These are phyloP conservation scores for Tricholoma furcatifolium DNA, from an alignment of 768 basidiomycete species.

Conservation along the genomic window DNA sequence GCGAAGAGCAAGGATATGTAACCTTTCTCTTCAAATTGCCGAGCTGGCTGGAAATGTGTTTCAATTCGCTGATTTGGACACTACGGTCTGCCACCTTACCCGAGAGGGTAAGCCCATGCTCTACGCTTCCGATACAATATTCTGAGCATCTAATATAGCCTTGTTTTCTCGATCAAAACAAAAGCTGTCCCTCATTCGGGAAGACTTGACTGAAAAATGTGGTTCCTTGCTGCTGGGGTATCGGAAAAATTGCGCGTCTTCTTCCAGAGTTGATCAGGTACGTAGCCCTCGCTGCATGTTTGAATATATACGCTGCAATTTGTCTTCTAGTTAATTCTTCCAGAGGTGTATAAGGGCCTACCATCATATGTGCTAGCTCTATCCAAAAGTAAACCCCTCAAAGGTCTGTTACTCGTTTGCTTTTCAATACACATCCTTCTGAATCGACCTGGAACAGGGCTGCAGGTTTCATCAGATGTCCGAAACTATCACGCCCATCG, in stretches of 20 bases:
- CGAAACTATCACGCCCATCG: constrained; percentile 83
- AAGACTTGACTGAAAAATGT: constrained; percentile 82
- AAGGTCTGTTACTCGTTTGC: constrained; percentile 53
- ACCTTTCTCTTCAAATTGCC: constrained; percentile 80
- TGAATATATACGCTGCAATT: background rate
- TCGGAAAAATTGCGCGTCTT: constrained; percentile 82
- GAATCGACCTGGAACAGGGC: constrained; percentile 43
- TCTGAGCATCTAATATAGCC: constrained; percentile 41
- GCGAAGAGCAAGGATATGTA: constrained; percentile 81
- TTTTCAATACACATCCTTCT: background rate
- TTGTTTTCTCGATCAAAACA: constrained; percentile 60
- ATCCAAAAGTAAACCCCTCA: constrained; percentile 89
- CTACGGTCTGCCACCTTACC: constrained; percentile 67
- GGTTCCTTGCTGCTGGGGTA: constrained; percentile 83
- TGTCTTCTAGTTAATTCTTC: constrained; percentile 76
- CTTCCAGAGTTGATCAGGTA: constrained; percentile 79
- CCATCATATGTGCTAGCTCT: constrained; percentile 81
- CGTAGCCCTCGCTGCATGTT: constrained; percentile 12
- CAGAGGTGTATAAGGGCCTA: constrained; percentile 87
- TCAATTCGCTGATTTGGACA: constrained; percentile 87
- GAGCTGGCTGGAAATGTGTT: constrained; percentile 90
- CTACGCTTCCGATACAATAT: too few relatives aligned
- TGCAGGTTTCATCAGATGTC: constrained; percentile 90
- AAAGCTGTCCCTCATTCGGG: constrained; percentile 73
- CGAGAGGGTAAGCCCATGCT: constrained; percentile 63